Evolutionary conservation across 176 grass and related monocot genomes (phyloP), one percentile per base, ranked within the genome.

Genomic region (Aegilops longissima): DNA sequence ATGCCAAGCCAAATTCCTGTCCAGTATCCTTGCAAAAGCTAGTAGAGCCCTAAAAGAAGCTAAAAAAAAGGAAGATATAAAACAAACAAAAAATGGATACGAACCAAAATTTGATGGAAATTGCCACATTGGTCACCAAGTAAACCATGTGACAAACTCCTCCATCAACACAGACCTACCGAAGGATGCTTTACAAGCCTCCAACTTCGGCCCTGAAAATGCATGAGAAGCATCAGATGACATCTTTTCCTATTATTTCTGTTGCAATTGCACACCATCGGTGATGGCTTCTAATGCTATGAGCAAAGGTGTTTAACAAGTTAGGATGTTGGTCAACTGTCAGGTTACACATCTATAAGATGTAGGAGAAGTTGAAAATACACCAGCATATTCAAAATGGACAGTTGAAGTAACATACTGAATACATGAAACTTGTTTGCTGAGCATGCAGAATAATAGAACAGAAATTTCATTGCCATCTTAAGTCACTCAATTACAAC

Each of bases 171-270:
- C 54, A 75, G 84, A 80, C 82, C 88, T 90, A 90, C 8, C 45
- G 92, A 93, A 90, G 92, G 88, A 93, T 93, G 85, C 86, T 93
- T 88, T 93, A 90, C 47, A 90, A 90, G 88, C 92, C 61, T 90
- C 88, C 88, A 93, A 88, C 86, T 81, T 93, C 64, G 79, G 86
- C 88, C 92, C 88, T 93, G 86, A 90, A 93, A 93, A 87, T 72
- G 83, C 88, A 90, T 88, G 82, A 93, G 61, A 93, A 86, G 47
- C 33, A 90, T 90, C 74, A 93, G 86, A 76, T 56, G 42, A 5
- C 13, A 85, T 77, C 30, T 85, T 80, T 87, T 84, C 62, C 21
- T 45, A 25, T 77, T 66, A 54, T 85, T 78, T 67, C 12, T 84
- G 66, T 29, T 74, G 12, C 76, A 80, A 14, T 82, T 78, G 82